These are phyloP conservation scores for Hypomontagnella submonticulosa DNA, from an alignment of 495 filamentous ascomycete species.

Conservation along the genomic window DNA sequence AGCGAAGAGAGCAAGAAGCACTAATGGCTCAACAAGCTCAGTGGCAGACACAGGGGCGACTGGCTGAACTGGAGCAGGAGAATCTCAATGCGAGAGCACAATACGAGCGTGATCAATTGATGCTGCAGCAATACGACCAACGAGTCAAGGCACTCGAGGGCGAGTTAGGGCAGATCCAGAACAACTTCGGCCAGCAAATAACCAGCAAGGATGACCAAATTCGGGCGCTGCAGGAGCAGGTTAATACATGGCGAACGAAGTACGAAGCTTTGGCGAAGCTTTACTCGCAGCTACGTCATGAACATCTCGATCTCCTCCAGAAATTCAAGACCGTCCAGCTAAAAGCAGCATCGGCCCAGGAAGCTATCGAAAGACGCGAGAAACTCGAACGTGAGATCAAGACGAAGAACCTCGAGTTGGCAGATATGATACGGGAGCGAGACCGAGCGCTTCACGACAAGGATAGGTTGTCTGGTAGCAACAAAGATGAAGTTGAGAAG, in stretches of 20 bases:
- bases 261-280: slow-evolving; percentile 97
- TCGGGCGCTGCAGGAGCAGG: slow-evolving; percentile 87
- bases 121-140: slow-evolving; percentile 96
- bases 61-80: slow-evolving; percentile 94
- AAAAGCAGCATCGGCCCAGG: slow-evolving; percentile 95
- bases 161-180: slow-evolving; percentile 83
- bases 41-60: slow-evolving; percentile 89
- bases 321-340: slow-evolving; percentile 96
- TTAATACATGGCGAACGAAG: slow-evolving; percentile 96
- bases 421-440: slow-evolving; percentile 97
- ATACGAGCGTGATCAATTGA: slow-evolving; percentile 94
- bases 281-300: slow-evolving; percentile 93
- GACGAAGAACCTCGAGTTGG: slow-evolving; percentile 97
- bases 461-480: slow-evolving; percentile 83
- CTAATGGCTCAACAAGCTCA: slow-evolving; percentile 86
- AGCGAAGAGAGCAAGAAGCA: slow-evolving; percentile 89
- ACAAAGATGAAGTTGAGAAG: slow-evolving; percentile 95
- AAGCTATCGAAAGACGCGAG: slow-evolving; percentile 93
- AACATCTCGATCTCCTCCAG: slow-evolving; percentile 92
- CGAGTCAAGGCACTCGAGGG: slow-evolving; percentile 91
- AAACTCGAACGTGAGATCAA: slow-evolving; percentile 97
- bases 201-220: slow-evolving; percentile 95
- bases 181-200: slow-evolving; percentile 85
- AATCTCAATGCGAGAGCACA: slow-evolving; percentile 94
- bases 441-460: slow-evolving; percentile 95